Evolutionary conservation across 208 protist genomes (phyloP), one percentile per base, ranked within the genome.

Genomic region (Leishmania tarentolae): DNA sequence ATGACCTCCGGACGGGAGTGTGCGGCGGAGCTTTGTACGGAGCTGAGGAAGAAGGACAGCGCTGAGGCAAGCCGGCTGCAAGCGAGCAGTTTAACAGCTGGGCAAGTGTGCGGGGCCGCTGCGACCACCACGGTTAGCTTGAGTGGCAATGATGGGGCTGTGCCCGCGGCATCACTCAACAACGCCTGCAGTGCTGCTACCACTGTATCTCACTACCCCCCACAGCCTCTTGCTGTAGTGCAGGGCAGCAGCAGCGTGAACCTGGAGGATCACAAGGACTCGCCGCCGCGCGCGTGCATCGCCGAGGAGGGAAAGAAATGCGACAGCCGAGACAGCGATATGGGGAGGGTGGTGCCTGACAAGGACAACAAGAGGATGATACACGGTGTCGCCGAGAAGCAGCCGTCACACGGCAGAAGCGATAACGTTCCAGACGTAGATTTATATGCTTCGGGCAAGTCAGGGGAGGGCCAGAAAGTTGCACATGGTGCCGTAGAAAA

Each of bases 301-400:
- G 56, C 56, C 13, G 53, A 37, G 28, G 75, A 80, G 81, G 70
- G 31, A 13, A 57, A 47, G 35, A 75, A 79, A 65, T 17, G 42
- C 46, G 57, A 66, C 63, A 81, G 46, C 40, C 35, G 71, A 70
- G 66, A 79, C 79, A 84, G 82, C 76, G 76, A 74, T 9, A 56
- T 79, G 83, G 75, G 7, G 82, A 88, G 76, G 77, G 63, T 79
- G 2, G 31, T 86, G 72, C n/a, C 65, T 31, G 46, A 35, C 63
- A 68, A 56, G 3, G 81, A 82, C 35, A 70, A 3, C n/a, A 61
- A 74, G 68, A n/a, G 37, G 59, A 69, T 56, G 13, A 65, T 73
- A 50, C 75, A 82, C 73, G 46, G 44, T 78, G 74, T 42, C 66
- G 57, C 73, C 11, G 40, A 66, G 47, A 75, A 82, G 75, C 82